Conservation (phyloP, 768 basidiomycete species). For the Hydnum rufescens region DNA sequence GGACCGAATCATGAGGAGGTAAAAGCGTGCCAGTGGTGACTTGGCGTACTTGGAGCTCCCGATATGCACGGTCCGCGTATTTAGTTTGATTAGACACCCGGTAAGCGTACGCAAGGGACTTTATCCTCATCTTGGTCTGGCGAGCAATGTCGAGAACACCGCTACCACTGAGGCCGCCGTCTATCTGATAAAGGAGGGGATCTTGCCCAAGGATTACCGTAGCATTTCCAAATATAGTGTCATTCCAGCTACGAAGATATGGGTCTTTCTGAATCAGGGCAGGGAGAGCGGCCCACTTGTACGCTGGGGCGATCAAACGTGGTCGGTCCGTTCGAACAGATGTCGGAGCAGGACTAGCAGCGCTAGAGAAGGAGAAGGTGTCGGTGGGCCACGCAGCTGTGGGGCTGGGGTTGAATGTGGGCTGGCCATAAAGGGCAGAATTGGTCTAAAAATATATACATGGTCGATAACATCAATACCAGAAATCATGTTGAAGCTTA, state of each 20-base stretch:
- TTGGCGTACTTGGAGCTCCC: constrained; percentile 51
- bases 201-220: constrained; percentile 39
- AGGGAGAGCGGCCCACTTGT: constrained; percentile 79
- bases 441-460: constrained; percentile 34
- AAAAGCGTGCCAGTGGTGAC: constrained; percentile 2
- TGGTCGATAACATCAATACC: constrained; percentile 7
- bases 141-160: constrained; percentile 87
- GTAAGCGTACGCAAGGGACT: constrained; percentile 82
- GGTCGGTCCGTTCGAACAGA: constrained; percentile 60
- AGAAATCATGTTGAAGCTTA: constrained; percentile 24
- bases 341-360: constrained; percentile 38
- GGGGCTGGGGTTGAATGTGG: constrained; percentile 33
- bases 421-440: constrained; percentile 43
- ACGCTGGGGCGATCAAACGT: constrained; percentile 72
- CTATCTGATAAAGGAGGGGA: constrained; percentile 52
- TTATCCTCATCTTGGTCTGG: constrained; percentile 75
- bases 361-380: constrained; percentile 38
- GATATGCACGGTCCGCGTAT: constrained; percentile 75
- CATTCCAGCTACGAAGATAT: constrained; percentile 79
- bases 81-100: constrained; percentile 80
- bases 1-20: background rate
- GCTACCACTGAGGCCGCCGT: constrained; percentile 37
- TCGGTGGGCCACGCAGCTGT: constrained; percentile 57
- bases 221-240: constrained; percentile 77
- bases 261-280: constrained; percentile 59